These are phyloP conservation scores for Ogataea henricii DNA, from an alignment of 805 yeast genomes.

Conservation along the genomic window DNA sequence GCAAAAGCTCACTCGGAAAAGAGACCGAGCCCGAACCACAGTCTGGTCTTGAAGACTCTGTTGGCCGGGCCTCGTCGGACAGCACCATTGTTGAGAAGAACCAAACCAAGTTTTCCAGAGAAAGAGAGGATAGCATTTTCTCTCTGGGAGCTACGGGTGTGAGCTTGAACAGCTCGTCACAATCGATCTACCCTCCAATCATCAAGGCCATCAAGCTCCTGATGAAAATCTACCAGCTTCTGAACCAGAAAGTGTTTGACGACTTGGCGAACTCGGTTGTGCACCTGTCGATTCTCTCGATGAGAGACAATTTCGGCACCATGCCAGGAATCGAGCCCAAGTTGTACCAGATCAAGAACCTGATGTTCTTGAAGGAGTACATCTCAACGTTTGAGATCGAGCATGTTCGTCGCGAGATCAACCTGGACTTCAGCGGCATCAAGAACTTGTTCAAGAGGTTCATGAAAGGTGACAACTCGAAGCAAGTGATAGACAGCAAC, in stretches of 20 bases:
- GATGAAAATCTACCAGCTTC: conserved; percentile 76
- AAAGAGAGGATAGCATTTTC: conserved; percentile 16
- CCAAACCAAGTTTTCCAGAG: conserved; percentile 7
- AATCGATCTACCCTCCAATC: conserved; percentile 63
- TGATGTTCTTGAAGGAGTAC: conserved; percentile 69
- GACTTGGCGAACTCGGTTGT: conserved; percentile 87
- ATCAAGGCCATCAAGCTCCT: conserved; percentile 66
- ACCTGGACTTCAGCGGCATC: conserved; percentile 81
- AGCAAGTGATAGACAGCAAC: conserved; percentile 21
- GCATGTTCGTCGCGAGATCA: conserved; percentile 67
- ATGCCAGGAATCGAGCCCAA: conserved; percentile 60
- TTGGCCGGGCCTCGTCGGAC: conserved; percentile 1
- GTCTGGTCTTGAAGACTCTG: not conserved
- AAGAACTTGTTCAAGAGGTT: conserved; percentile 42
- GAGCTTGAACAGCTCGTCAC: conserved; percentile 11
- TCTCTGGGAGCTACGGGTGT: conserved; percentile 12
- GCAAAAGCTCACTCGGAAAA: not conserved
- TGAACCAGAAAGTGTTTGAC: conserved; percentile 78
- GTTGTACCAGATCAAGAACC: conserved; percentile 69
- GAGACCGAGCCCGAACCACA: conserved; percentile 1
- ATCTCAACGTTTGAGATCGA: conserved; percentile 79
- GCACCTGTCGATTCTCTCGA: conserved; percentile 68
- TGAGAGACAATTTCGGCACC: conserved; percentile 52
- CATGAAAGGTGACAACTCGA: conserved; percentile 31
- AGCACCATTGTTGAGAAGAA: conserved; percentile 4